Evolutionary conservation across 495 filamentous ascomycete genomes (phyloP), one percentile per base, ranked within the genome.

Genomic region (Margaritispora aquatica): DNA sequence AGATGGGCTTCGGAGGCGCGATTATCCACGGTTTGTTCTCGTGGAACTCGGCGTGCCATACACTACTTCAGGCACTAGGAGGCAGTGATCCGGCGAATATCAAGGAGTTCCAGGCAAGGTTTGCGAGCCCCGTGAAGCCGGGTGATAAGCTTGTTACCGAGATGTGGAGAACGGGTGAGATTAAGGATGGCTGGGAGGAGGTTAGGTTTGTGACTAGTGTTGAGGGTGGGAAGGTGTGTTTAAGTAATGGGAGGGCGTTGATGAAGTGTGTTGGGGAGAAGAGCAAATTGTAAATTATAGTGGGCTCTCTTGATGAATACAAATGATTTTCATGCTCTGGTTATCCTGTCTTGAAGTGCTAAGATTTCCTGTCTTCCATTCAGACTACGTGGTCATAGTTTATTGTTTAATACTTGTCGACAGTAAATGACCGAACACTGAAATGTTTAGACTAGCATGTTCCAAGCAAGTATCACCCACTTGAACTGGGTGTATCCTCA

Each of bases 21-120:
- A 96, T 95, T 68, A 91, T 95, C 69, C 91, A 96, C 72, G 91
- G 91, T 26, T 75, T 96, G 26, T 95, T 82, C 72, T 88, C 84
- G 58, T 95, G 88, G 85, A 96, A 95, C 71, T 78, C 83, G 51
- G 77, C 88, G 1, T 82, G 80, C n/a, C 90, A 94, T 66, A 86
- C 76, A n/a, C 70, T 96, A 49, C 74, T 95, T 27, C 75, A 86
- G 66, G 74, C 77, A 51, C 72, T 96, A 10, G 90, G 91, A 24
- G 86, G 80, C 4, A 88, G 87, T 68, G 78, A 96, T 69, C 84
- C 90, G 1, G 78, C 77, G 38, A 93, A 92, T 61, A 76, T 96
- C 55, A 86, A 81, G 70, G 88, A 90, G 71, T 95, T 90, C 75
- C 88, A 94, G 76, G 90, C 91, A 21, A 77, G 91, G 7, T 96